Conservation (phyloP, 2,329 filamentous ascomycete genomes). For the Sphaerostilbella broomeana region DNA sequence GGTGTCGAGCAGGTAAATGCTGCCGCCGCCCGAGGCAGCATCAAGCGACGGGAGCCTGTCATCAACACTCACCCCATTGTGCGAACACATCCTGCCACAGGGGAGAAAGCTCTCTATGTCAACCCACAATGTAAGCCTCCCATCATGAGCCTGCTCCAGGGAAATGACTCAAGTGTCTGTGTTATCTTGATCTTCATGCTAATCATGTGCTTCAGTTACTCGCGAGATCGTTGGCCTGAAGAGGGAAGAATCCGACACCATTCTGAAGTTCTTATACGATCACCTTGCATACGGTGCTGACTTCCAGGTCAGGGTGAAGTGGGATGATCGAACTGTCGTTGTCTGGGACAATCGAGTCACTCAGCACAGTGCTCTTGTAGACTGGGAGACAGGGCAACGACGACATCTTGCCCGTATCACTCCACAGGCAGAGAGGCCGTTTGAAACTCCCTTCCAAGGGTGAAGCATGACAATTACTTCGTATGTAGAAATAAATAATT, state of each 20-base stretch:
- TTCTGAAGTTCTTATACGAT: slow-evolving; percentile 64
- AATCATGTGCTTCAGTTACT: slow-evolving; percentile 49
- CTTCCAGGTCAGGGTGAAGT: slow-evolving; percentile 66
- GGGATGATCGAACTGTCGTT: slow-evolving; percentile 73
- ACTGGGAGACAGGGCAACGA: slow-evolving; percentile 74
- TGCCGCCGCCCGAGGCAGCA: slow-evolving; percentile 58
- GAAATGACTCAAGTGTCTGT: not conserved
- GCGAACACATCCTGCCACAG: slow-evolving; percentile 73
- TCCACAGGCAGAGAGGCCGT: slow-evolving; percentile 72
- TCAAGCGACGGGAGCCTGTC: slow-evolving; percentile 70
- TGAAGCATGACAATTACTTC: not conserved
- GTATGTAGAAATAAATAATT: too few species aligned
- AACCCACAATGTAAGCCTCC: slow-evolving; percentile 68
- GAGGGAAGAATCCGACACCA: slow-evolving; percentile 74
- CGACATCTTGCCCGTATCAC: slow-evolving; percentile 77
- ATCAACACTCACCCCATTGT: slow-evolving; percentile 70
- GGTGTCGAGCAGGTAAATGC: slow-evolving; percentile 73
- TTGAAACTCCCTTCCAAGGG: slow-evolving; percentile 52
- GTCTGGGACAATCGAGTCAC: slow-evolving; percentile 84
- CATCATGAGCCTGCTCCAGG: not conserved
- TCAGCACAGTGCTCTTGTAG: slow-evolving; percentile 69
- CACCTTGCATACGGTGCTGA: slow-evolving; percentile 53
- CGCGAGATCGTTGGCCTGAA: slow-evolving; percentile 76
- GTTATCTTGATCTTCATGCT: not conserved
- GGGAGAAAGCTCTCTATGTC: slow-evolving; percentile 76